Evolutionary conservation across 331 rosid species (phyloP).

Genomic region (Quercus tomentella): DNA sequence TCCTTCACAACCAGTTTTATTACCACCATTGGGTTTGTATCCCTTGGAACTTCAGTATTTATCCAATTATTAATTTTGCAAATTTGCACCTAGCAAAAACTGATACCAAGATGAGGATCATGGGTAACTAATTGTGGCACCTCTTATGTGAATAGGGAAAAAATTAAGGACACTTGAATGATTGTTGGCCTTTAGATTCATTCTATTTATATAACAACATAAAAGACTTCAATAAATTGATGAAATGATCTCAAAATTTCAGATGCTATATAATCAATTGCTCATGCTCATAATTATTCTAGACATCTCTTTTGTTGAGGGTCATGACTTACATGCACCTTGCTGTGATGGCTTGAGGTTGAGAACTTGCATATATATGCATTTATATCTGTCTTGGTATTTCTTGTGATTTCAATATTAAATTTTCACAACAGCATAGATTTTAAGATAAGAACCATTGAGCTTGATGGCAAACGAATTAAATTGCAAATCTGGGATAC

Average conservation of each 20-base stretch:
- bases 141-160: background rate
- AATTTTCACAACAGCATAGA: slow-evolving; percentile 54
- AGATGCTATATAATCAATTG: background rate
- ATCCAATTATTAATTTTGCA: slow-evolving; percentile 5
- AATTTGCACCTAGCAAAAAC: background rate
- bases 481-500: slow-evolving; percentile 90
- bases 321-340: background rate
- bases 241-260: background rate
- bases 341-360: background rate
- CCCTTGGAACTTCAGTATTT: background rate
- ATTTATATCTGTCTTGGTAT: background rate
- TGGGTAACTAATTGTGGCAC: background rate
- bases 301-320: background rate
- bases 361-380: background rate
- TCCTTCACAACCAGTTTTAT: slow-evolving; percentile 89
- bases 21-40: slow-evolving; percentile 85
- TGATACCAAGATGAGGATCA: background rate
- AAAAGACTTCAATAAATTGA: background rate
- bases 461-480: slow-evolving; percentile 70
- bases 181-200: background rate
- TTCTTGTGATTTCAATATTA: background rate
- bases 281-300: background rate
- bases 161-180: background rate
- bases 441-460: slow-evolving; percentile 87
- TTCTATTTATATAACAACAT: slow-evolving; percentile 6